These are phyloP conservation scores for Erysiphe pisi DNA, from an alignment of 2,329 filamentous ascomycete genomes.

Conservation along the genomic window DNA sequence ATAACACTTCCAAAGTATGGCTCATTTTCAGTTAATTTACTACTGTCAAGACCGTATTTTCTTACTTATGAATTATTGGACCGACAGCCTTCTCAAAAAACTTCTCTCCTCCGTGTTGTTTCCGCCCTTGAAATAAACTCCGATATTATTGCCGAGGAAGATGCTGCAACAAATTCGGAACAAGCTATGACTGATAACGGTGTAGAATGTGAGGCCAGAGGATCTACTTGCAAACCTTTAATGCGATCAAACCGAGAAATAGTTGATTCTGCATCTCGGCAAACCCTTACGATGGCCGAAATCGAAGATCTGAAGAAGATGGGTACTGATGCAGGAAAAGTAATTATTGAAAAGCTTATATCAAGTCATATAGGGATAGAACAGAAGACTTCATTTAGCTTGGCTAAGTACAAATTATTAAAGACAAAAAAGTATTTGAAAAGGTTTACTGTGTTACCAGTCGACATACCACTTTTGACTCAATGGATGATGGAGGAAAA, in stretches of 20 bases:
- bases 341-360: constrained; percentile 86
- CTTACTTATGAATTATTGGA: constrained; percentile 85
- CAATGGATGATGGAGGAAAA: constrained; percentile 71
- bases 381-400: constrained; percentile 85
- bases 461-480: constrained; percentile 66
- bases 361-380: constrained; percentile 80
- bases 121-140: constrained; percentile 72
- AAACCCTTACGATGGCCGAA: constrained; percentile 62
- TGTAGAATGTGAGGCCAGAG: constrained; percentile 42
- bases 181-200: constrained; percentile 40
- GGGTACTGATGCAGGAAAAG: constrained; percentile 67
- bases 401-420: constrained; percentile 90
- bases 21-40: constrained; percentile 74
- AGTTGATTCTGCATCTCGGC: constrained; percentile 53
- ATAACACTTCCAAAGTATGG: constrained; percentile 91
- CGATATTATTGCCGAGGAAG: constrained; percentile 53
- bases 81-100: constrained; percentile 51
- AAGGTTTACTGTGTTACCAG: constrained; percentile 71
- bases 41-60: constrained; percentile 84
- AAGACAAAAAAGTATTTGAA: constrained; percentile 92
- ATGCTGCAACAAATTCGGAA: constrained; percentile 36
- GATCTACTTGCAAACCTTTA: constrained; percentile 41
- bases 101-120: constrained; percentile 64
- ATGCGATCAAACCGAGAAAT: constrained; percentile 50
- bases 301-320: constrained; percentile 63